Evolutionary conservation across 371 early-diverging fungal species (phyloP).

Genomic region (Smittium mucronatum): DNA sequence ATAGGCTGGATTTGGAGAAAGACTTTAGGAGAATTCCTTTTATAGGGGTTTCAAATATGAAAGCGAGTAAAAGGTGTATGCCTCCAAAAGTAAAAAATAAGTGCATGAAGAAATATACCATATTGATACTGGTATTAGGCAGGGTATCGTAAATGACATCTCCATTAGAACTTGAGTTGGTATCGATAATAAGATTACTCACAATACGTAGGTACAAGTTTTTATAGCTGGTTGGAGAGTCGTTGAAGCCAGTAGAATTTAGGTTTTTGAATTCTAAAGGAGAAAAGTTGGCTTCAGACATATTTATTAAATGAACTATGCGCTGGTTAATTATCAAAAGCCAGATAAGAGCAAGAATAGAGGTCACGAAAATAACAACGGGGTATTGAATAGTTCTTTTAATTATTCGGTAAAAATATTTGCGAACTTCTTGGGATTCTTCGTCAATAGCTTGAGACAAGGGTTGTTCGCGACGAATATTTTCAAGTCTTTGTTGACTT

Average conservation of each 20-base stretch:
- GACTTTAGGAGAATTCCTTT: background rate
- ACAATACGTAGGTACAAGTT: too few relatives aligned
- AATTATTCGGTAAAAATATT: background rate
- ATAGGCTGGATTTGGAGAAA: background rate
- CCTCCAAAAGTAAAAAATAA: background rate
- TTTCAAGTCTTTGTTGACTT: background rate
- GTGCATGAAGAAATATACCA: background rate
- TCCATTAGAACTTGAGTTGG: too few relatives aligned
- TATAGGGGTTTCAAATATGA: background rate
- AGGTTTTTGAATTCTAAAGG: too few relatives aligned
- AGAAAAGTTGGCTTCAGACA: too few relatives aligned
- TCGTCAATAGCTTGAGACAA: background rate
- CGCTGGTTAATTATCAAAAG: background rate
- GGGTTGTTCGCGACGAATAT: background rate
- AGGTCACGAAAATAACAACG: background rate
- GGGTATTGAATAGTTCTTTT: background rate
- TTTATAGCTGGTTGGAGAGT: too few relatives aligned
- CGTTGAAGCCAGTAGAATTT: too few relatives aligned
- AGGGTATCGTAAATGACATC: background rate
- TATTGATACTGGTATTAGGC: background rate
- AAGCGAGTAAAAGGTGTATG: background rate
- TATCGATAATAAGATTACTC: too few relatives aligned
- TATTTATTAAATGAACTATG: too few relatives aligned
- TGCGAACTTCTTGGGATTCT: background rate
- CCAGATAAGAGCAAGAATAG: background rate